Conservation (phyloP, 2,329 filamentous ascomycete genomes). For the Pyrenochaeta sp. region DNA sequence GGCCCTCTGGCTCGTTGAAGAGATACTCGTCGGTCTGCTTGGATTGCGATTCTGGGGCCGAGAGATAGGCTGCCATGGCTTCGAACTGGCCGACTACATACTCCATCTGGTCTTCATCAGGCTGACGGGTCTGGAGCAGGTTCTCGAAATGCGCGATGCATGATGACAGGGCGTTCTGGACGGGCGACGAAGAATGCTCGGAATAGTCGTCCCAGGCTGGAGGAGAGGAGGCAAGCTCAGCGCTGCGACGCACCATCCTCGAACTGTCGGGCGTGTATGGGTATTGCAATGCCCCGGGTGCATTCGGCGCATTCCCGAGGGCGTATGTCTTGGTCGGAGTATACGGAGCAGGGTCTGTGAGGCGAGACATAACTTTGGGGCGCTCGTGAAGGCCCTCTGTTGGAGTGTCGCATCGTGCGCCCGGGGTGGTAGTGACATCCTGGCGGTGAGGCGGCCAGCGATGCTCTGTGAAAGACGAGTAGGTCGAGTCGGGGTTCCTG, state of each 20-base stretch:
- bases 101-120: constrained; percentile 44
- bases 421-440: constrained; percentile 6
- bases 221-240: constrained; percentile 24
- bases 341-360: constrained; percentile 28
- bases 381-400: constrained; percentile 16
- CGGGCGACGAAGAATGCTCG: constrained; percentile 28
- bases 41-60: constrained; percentile 33
- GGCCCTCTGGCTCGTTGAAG: constrained; percentile 19
- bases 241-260: constrained; percentile 25
- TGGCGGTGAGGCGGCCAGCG: constrained; percentile 16
- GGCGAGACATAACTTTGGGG: constrained; percentile 21
- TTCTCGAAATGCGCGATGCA: constrained; percentile 41
- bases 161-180: constrained; percentile 41
- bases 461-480: constrained; percentile 15
- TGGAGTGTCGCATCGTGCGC: constrained; percentile 18
- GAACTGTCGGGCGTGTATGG: constrained; percentile 44
- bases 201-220: constrained; percentile 35
- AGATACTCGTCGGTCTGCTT: constrained; percentile 27
- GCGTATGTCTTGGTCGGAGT: constrained; percentile 29
- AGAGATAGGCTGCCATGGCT: constrained; percentile 38
- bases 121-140: constrained; percentile 38
- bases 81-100: constrained; percentile 44
- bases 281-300: constrained; percentile 29
- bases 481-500: constrained; percentile 14
- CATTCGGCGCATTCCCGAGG: constrained; percentile 14